Evolutionary conservation across 1,139 yeast genomes (phyloP), one percentile per base, ranked within the genome.

Genomic region (Suhomyces kunorum): DNA sequence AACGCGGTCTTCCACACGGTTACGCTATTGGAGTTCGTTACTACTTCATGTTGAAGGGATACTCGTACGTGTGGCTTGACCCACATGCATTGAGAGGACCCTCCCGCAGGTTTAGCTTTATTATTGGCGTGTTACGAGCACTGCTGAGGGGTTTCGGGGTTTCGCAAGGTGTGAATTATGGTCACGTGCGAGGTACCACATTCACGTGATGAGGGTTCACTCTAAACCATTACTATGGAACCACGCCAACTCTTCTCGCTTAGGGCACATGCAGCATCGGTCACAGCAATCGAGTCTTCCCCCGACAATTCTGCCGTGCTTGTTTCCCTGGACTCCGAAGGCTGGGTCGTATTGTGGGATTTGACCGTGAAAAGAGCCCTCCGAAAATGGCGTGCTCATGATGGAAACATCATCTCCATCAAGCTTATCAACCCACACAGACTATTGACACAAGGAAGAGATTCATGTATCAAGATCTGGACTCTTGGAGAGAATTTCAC

Each of bases 371-470:
- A 71, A 40, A 51, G 83, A 35, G 76, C 80, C 0, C 27, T 64
- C 1, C 63, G 63, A 2, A 61, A 63, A 6, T 76, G 82, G 77
- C 59, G 65, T 44, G 84, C 74, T 3, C 86, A 80, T 51, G 59
- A 56, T n/a, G 64, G 65, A 9, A 58, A 60, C n/a, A 58, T 80
- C 3, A 48, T 78, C 17, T 67, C 79, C 1, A 47, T 79, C 4
- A 54, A 61, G 37, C 71, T 69, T 42, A 48, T 74, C 28, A 73
- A 72, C 11, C 9, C 28, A 7, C 11, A 18, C 26, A 26, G 17
- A 30, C 32, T 78, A 0, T 41, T 80, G 22, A 75, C 81, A 1
- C 86, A 81, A 50, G 77, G 80, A 0, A 65, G 78, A 46, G 87
- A 81, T 51, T 71, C 80, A 1, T 59, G 62, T 13, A 54, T 78